phyloP scores from a whole-genome alignment of 2,329 filamentous ascomycete species.

The Trichoderma sp. region DNA sequence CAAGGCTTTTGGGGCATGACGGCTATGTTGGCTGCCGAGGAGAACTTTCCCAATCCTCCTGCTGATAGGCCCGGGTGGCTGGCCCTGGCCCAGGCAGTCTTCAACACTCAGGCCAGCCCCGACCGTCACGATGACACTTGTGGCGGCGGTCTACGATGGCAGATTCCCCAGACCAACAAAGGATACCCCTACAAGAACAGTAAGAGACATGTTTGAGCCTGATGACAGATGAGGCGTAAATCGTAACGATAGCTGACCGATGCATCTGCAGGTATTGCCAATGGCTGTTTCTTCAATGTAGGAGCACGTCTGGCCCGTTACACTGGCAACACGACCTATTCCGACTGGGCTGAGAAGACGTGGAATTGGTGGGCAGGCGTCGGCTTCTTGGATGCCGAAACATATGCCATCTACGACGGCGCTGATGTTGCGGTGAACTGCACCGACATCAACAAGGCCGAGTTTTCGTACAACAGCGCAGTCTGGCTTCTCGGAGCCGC shows the following conservation, averaged over 20 bases:
- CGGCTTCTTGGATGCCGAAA: constrained; percentile 61
- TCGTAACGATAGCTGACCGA: neutral
- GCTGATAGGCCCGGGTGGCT: constrained; percentile 56
- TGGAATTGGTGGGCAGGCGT: constrained; percentile 65
- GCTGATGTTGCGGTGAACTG: constrained; percentile 58
- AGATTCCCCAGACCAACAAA: constrained; percentile 73
- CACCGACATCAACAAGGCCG: constrained; percentile 56
- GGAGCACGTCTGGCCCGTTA: constrained; percentile 73
- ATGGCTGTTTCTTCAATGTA: constrained; percentile 66
- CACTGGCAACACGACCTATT: constrained; percentile 67
- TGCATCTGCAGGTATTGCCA: constrained; percentile 49
- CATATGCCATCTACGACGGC: constrained; percentile 66
- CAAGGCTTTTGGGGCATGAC: constrained; percentile 70
- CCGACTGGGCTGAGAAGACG: constrained; percentile 63
- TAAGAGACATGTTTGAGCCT: constrained; percentile 31
- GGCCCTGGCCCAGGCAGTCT: constrained; percentile 66
- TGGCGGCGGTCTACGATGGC: constrained; percentile 72
- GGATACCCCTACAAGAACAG: constrained; percentile 78
- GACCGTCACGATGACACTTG: constrained; percentile 62
- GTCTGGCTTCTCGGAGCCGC: constrained; percentile 62
- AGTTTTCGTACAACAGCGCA: constrained; percentile 66
- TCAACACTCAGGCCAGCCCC: constrained; percentile 57
- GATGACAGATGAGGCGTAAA: neutral
- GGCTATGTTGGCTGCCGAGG: constrained; percentile 63
- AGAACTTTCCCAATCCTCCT: constrained; percentile 59